Evolutionary conservation across 352 stramenopile genomes (phyloP), one percentile per base, ranked within the genome.

Genomic region (Globisporangium acanthophoron): DNA sequence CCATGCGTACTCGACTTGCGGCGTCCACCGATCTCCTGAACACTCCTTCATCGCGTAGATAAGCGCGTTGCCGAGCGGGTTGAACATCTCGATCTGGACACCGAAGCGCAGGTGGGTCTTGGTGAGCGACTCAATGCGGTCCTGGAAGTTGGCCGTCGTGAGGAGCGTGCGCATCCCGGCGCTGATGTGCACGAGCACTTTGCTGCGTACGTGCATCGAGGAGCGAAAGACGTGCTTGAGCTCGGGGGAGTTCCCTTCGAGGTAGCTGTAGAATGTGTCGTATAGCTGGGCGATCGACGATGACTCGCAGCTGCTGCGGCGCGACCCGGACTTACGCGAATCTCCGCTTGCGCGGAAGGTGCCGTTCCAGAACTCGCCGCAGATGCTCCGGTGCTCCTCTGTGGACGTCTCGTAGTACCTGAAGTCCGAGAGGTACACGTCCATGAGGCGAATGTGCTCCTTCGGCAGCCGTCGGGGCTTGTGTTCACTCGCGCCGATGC

Each of bases 171-270:
- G 66, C 65, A 85, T 80, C 13, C 73, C 75, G 1, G 71, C 69
- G 58, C 75, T 85, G 66, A 98, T 97, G 67, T 97, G 96, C 0
- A 92, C 62, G 0, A 98, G 66, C 29, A 98, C 73, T 31, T 85
- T 96, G 78, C 88, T 90, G 33, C 73, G 70, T 29, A 96, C 75
- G 24, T 70, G 64, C 55, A 82, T 62, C 12, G 75, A 82, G 0
- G 66, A 72, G 5, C 75, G 70, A 21, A 85, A 85, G 3, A 85
- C 66, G 0, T 57, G 70, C 50, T 76, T 75, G 24, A 85, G 64
- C 27, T 77, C 66, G n/a, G 68, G 73, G 20, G 75, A 75, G 56
- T 85, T 69, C 46, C 70, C 46, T 37, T 81, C 65, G 39, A 85
- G 53, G 55, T 75, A 78, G 1, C n/a, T 41, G 59, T 80, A 82